Evolutionary conservation across 106 monocot species (phyloP), one percentile per base, ranked within the genome.

Genomic region (Amphibolis antarctica): DNA sequence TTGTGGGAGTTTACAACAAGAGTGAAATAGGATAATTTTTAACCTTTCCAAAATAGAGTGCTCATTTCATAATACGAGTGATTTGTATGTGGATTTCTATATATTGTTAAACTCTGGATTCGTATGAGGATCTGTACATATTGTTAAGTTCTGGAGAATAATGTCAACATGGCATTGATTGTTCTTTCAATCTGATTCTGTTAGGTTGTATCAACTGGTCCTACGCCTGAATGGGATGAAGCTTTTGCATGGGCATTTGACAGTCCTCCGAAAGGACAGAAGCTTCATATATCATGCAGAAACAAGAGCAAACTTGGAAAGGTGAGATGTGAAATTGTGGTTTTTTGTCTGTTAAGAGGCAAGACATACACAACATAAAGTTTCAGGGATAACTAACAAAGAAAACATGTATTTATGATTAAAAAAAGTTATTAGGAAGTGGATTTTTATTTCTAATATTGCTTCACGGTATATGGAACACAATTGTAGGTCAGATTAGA

Each of bases 281-380:
- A 99, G 71, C 98, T 99, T 65, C 91, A 91, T 72, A 99, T 99
- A 52, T 99, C 98, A 13, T 99, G 98, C 91, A 99, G 88, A 77
- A 99, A 99, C 44, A 99, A 99, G 81, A 99, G 98, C 87, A 99
- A 99, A 80, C 75, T 99, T 55, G 98, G 98, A 51, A 99, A 99
- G 98, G 98, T 99, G 77, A 62, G 11, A 36, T 36, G 7, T 36
- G 36, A 57, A 57, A 57, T 28, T 15, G 18, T 53, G n/a, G 53
- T 53, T 53, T 53, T 20, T 24, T 24, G 10, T n/a, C 19, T 24
- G 22, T 10, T 10, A 53, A 11, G 11, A 24, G 53, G 22, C 19
- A 53, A 24, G 24, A 21, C 53, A 53, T 53, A 21, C 24, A 11
- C 19, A 53, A 53, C 23, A n/a, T 53, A 53, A 53, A 53, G 24